Conservation (phyloP, 805 yeast species). For the Hanseniaspora nectarophila region DNA sequence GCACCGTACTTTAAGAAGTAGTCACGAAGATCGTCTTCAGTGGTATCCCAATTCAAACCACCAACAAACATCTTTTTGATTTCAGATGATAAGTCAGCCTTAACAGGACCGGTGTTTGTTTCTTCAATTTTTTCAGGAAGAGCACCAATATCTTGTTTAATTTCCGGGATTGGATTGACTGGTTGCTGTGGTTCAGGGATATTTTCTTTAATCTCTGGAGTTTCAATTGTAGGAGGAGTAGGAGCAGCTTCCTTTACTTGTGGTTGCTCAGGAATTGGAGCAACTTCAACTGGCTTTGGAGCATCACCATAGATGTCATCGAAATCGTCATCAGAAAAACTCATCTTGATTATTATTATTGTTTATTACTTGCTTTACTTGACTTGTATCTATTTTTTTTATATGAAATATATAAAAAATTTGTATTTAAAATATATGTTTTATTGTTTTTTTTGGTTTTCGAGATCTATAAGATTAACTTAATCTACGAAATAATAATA, state of each 20-base stretch:
- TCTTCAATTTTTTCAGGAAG: slow-evolving; percentile 4
- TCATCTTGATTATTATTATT: slow-evolving; percentile 32
- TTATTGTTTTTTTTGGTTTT: neutral
- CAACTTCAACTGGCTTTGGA: slow-evolving; percentile 17
- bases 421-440: neutral
- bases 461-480: neutral
- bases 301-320: slow-evolving; percentile 65
- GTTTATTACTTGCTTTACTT: neutral
- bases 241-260: slow-evolving; percentile 17
- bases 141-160: neutral
- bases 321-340: slow-evolving; percentile 76
- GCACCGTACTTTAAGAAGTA: slow-evolving; percentile 85
- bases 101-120: slow-evolving; percentile 23
- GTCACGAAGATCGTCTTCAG: slow-evolving; percentile 70
- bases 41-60: slow-evolving; percentile 95
- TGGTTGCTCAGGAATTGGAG: slow-evolving; percentile 1
- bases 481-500: neutral
- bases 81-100: slow-evolving; percentile 51
- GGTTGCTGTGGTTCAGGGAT: slow-evolving; percentile 18
- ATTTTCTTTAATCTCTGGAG: slow-evolving; percentile 21
- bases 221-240: slow-evolving; percentile 19
- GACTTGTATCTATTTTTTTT: neutral
- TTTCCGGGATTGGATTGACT: neutral
- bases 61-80: slow-evolving; percentile 91
- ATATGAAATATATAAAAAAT: neutral